These are phyloP conservation scores for Metschnikowia borealis DNA, from an alignment of 805 yeast genomes.

Conservation along the genomic window DNA sequence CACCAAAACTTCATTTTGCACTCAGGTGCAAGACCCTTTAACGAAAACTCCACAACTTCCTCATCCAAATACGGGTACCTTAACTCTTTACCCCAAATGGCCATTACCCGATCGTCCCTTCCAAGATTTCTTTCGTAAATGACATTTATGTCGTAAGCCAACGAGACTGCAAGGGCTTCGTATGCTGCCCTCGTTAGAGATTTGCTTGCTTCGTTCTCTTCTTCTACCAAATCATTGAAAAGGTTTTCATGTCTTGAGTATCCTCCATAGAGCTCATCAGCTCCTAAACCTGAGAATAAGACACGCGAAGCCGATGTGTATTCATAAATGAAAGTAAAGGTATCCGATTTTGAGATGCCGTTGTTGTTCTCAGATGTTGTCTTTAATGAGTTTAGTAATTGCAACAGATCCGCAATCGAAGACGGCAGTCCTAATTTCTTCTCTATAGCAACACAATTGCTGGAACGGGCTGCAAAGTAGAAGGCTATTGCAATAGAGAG, in stretches of 20 bases:
- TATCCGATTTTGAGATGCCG: neutral
- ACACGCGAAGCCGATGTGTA: constrained; percentile 62
- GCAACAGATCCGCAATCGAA: neutral
- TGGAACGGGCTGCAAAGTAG: constrained; percentile 73
- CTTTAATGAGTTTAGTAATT: neutral
- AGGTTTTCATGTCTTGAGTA: constrained; percentile 75
- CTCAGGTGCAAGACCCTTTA: constrained; percentile 46
- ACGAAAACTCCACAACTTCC: constrained; percentile 48
- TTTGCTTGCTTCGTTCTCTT: constrained; percentile 17
- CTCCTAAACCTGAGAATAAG: constrained; percentile 88
- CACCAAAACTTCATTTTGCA: constrained; percentile 37
- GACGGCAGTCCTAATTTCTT: neutral
- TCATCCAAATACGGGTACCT: constrained; percentile 83
- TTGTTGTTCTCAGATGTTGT: neutral
- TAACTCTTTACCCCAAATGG: constrained; percentile 84
- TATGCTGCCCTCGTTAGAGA: constrained; percentile 18
- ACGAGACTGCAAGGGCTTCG: constrained; percentile 49
- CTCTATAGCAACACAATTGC: constrained; percentile 6
- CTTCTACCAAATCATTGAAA: constrained; percentile 29
- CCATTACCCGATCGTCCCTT: constrained; percentile 86
- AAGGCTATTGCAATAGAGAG: constrained; percentile 93
- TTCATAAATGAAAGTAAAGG: neutral
- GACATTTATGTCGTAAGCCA: constrained; percentile 65
- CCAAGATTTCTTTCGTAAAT: constrained; percentile 80
- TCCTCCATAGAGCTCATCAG: constrained; percentile 96